Evolutionary conservation across 1,284 basidiomycete genomes (phyloP), one percentile per base, ranked within the genome.

Genomic region (Pyrrhoderma lamaoense): DNA sequence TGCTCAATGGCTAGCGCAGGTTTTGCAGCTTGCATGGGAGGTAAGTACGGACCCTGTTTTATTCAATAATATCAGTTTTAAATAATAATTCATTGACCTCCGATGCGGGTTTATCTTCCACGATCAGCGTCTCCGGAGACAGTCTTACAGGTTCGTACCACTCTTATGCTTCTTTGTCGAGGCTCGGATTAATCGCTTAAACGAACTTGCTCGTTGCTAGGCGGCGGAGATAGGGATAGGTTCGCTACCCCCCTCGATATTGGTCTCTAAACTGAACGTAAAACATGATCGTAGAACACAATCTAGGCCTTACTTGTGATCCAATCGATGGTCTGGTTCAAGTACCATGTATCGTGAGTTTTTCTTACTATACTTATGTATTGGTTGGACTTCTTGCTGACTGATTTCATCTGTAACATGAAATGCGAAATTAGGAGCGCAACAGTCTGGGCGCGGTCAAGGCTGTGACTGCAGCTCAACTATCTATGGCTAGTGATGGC

Each of bases 211-310:
- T 2, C 21, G 19, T 9, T 40, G 56, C 11, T 70, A 93, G 76
- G 94, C 94, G 13, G 94, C 94, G 39, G 95, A 97, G 66, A 94
- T 95, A 51, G 93, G 92, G 2, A 95, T 96, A 56, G 85, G 85
- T 84, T 68, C 70, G 70, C 62, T 53, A 1, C 44, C 40, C 13
- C 19, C n/a, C 16, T 34, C 38, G 38, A 37, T 57, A 23, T 16
- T 45, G 47, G 50, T 49, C 40, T 45, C 44, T 42, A 51, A 54
- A 38, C 44, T 14, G 50, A 11, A 31, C 27, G 27, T 31, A 31
- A 31, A 31, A 31, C 27, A 31, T 31, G 11, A 5, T 31, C 38
- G 51, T 59, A 83, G 86, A 92, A 64, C 89, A 92, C 61, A 92
- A 90, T 63, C 73, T 94, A 7, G 91, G 90, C 2, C 65, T 93